Conservation (phyloP, 176 grass and related monocot genomes). For the Ampelocalamus luodianensis region DNA sequence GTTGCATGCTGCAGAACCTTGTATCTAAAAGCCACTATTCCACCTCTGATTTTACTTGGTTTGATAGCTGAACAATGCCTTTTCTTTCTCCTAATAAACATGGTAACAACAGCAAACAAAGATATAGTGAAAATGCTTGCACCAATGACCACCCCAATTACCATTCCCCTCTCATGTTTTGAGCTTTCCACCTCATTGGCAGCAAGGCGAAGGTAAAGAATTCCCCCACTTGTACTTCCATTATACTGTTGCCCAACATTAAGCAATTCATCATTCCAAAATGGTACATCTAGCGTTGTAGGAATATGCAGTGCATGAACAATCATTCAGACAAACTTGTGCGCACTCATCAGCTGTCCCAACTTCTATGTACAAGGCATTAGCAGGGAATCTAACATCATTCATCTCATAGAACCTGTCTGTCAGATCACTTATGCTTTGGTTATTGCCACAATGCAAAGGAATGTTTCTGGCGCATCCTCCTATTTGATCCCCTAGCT, state of each 20-base stretch:
- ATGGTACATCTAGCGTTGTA: not conserved
- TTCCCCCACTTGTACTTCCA: not conserved
- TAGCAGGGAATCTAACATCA: constrained; percentile 23
- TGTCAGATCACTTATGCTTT: not conserved
- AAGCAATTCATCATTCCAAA: constrained; percentile 21
- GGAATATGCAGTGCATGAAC: constrained; percentile 35
- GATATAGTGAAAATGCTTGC: not conserved
- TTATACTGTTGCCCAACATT: constrained; percentile 1
- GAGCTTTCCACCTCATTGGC: constrained; percentile 14
- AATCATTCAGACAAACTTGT: constrained; percentile 11
- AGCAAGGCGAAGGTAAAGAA: constrained; percentile 33
- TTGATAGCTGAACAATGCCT: not conserved
- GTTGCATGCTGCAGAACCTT: constrained; percentile 29
- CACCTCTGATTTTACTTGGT: not conserved
- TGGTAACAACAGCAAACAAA: not conserved
- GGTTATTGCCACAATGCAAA: not conserved
- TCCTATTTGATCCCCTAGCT: not conserved
- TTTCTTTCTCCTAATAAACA: not conserved
- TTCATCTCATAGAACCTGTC: not conserved
- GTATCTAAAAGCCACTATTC: constrained; percentile 24
- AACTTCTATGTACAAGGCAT: not conserved
- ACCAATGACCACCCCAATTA: not conserved
- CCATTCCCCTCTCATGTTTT: not conserved
- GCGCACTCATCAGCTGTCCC: not conserved
- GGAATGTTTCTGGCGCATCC: constrained; percentile 15